A percentile compares a stretch with the other conserved stretches of the same genome.
Evolutionary conservation across 495 filamentous ascomycete genomes (phyloP).

Genomic region (Xylaria venustula): DNA sequence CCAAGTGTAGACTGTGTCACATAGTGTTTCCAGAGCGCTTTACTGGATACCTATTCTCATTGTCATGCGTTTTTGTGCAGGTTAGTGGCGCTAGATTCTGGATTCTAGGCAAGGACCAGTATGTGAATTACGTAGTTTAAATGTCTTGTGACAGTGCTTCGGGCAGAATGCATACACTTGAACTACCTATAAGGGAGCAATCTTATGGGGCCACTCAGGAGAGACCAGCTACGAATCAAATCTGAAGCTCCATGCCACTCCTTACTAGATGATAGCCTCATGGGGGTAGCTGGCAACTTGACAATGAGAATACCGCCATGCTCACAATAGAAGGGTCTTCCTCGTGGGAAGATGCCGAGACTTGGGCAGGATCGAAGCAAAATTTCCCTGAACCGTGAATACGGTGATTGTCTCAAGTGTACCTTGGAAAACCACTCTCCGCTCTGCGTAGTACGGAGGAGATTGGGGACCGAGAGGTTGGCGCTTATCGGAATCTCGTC

Average conservation of each 20-base stretch:
- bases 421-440: not conserved
- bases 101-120: not conserved
- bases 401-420: not conserved
- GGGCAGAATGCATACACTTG: not conserved
- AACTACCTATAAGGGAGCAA: not conserved
- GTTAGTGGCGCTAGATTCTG: not conserved
- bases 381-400: not conserved
- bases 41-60: not conserved
- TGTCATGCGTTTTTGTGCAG: slow-evolving; percentile 4
- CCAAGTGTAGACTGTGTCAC: slow-evolving; percentile 4
- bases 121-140: not conserved
- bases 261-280: not conserved
- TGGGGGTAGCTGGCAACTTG: not conserved
- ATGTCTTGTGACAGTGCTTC: not conserved
- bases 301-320: not conserved
- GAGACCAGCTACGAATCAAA: not conserved
- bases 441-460: not conserved
- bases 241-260: not conserved
- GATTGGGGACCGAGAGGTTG: not conserved
- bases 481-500: not conserved
- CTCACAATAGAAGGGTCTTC: not conserved
- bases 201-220: no score
- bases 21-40: not conserved
- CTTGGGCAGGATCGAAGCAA: not conserved
- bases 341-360: not conserved